Percentiles rank a stretch among this genome's conserved stretches.
Conservation (phyloP, 2,329 filamentous ascomycete species). For the Knufia petricola region DNA sequence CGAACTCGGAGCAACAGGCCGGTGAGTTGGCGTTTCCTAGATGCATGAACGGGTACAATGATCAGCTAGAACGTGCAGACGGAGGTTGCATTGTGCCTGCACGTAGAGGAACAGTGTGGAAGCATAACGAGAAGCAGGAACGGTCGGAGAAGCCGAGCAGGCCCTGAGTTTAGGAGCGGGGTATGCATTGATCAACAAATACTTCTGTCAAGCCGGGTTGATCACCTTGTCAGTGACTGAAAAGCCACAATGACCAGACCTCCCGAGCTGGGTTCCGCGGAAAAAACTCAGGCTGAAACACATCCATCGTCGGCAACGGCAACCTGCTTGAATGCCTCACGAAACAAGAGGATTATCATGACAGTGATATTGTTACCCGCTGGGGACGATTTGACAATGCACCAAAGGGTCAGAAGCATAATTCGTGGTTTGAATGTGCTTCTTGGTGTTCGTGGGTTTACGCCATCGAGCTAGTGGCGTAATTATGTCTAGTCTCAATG, state of each 20-base stretch:
- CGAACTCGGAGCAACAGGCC: background rate
- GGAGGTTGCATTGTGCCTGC: too few species aligned
- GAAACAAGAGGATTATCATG: too few species aligned
- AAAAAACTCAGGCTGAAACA: constrained; percentile 4
- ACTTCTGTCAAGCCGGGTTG: background rate
- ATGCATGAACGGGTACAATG: background rate
- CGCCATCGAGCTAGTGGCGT: constrained; percentile 9
- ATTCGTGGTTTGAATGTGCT: background rate
- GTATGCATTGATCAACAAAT: background rate
- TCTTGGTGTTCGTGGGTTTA: background rate
- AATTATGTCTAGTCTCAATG: constrained; percentile 7
- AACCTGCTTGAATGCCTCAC: too few species aligned
- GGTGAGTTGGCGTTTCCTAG: background rate
- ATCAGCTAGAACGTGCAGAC: background rate
- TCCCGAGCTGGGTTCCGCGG: background rate
- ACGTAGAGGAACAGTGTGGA: background rate
- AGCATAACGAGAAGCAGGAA: background rate
- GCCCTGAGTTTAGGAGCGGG: background rate
- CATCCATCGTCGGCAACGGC: too few species aligned
- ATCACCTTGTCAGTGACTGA: background rate
- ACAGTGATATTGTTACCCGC: too few species aligned
- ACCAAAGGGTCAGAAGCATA: background rate
- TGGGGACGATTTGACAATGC: too few species aligned
- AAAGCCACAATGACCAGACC: background rate
- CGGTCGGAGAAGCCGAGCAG: background rate